Conservation (phyloP, 2,329 filamentous ascomycete species). For the Bisporella sp. region DNA sequence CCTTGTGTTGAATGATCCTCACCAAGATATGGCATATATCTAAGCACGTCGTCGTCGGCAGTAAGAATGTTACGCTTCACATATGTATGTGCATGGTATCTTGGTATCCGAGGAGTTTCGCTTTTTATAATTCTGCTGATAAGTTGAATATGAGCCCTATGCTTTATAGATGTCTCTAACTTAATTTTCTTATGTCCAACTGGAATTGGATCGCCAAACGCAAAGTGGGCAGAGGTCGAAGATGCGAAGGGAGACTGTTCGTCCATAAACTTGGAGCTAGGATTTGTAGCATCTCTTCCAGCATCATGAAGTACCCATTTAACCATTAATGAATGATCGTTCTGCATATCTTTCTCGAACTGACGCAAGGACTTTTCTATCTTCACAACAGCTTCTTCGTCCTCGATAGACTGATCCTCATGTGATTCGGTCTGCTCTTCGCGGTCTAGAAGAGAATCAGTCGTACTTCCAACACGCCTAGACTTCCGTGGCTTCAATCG, state of each 20-base stretch:
- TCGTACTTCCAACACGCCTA: neutral
- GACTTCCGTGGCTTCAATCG: neutral
- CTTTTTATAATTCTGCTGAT: slow-evolving; percentile 6
- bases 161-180: neutral
- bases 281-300: neutral
- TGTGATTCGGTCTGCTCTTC: neutral
- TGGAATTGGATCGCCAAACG: slow-evolving; percentile 2
- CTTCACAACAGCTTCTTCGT: neutral
- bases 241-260: slow-evolving; percentile 17
- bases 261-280: slow-evolving; percentile 5
- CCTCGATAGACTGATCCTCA: neutral
- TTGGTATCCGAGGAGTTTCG: slow-evolving; percentile 16
- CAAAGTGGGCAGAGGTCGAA: slow-evolving; percentile 6
- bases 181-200: slow-evolving; percentile 1
- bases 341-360: slow-evolving; percentile 8
- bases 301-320: slow-evolving; percentile 13
- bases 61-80: slow-evolving; percentile 19
- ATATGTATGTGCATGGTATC: slow-evolving; percentile 17
- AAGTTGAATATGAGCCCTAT: slow-evolving; percentile 5
- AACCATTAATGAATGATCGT: slow-evolving; percentile 12
- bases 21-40: slow-evolving; percentile 19
- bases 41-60: slow-evolving; percentile 20
- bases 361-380: slow-evolving; percentile 2
- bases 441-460: neutral
- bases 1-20: slow-evolving; percentile 1